These are phyloP conservation scores for Tieghemostelium lacteum DNA, from an alignment of 78 protist genomes.

Conservation along the genomic window DNA sequence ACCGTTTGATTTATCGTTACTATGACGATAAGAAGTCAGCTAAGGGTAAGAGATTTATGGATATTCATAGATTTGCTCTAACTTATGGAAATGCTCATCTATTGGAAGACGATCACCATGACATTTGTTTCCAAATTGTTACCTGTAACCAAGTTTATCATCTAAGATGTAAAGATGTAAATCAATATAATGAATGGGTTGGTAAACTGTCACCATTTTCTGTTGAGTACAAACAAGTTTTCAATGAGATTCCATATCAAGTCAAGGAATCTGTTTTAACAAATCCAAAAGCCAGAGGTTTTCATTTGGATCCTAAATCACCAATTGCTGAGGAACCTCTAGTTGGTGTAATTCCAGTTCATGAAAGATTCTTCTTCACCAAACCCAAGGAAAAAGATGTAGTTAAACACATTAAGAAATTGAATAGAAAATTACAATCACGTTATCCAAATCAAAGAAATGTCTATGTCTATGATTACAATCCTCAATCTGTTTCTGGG, in stretches of 20 bases:
- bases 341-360: conserved; percentile 25
- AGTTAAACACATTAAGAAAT: background rate
- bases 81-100: no score
- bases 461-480: conserved; percentile 11
- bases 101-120: no score
- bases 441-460: conserved; percentile 75
- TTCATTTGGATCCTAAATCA: background rate
- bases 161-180: no score
- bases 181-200: conserved; percentile 2
- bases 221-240: background rate
- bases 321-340: background rate
- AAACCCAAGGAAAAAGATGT: conserved; percentile 18
- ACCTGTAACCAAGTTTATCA: no score
- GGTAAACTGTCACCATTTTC: background rate
- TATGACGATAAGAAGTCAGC: background rate
- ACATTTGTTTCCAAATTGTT: no score
- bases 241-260: background rate
- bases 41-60: no score
- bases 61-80: no score
- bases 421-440: conserved; percentile 2
- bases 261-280: background rate
- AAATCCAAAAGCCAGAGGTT: background rate
- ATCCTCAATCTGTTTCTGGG: background rate
- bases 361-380: background rate
- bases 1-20: background rate